These are phyloP conservation scores for Erigeron canadensis DNA, from an alignment of 129 eudicot species.

Conservation along the genomic window DNA sequence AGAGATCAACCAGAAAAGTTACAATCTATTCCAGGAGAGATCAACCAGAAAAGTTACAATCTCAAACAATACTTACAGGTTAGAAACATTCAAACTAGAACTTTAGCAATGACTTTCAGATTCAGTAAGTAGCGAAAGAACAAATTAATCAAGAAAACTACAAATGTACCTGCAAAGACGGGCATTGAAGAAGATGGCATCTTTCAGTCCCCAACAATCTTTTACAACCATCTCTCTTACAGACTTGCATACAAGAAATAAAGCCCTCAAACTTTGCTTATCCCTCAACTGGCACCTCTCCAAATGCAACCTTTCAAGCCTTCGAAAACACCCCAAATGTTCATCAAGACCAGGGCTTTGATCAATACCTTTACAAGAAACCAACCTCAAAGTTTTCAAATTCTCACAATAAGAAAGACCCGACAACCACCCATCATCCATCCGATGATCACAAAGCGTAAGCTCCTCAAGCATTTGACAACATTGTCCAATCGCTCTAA, in stretches of 20 bases:
- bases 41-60: not conserved
- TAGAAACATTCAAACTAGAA: slow-evolving; percentile 7
- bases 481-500: slow-evolving; percentile 77
- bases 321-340: slow-evolving; percentile 53
- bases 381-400: slow-evolving; percentile 62
- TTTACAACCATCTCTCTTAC: slow-evolving; percentile 50
- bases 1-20: not conserved
- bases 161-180: slow-evolving; percentile 54
- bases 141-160: not conserved
- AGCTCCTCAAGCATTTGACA: slow-evolving; percentile 87
- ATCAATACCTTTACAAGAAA: slow-evolving; percentile 70
- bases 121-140: slow-evolving; percentile 4
- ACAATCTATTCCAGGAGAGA: not conserved
- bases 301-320: slow-evolving; percentile 62
- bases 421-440: slow-evolving; percentile 85
- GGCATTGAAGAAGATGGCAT: slow-evolving; percentile 61
- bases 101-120: not conserved
- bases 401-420: slow-evolving; percentile 71
- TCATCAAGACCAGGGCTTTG: slow-evolving; percentile 50
- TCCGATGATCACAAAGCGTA: slow-evolving; percentile 51
- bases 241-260: slow-evolving; percentile 62
- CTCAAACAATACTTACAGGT: not conserved
- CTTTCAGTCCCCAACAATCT: slow-evolving; percentile 80
- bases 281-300: slow-evolving; percentile 76
- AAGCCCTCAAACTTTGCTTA: slow-evolving; percentile 53